phyloP scores from a whole-genome alignment of 805 yeast species.

The Metschnikowia lunata region DNA sequence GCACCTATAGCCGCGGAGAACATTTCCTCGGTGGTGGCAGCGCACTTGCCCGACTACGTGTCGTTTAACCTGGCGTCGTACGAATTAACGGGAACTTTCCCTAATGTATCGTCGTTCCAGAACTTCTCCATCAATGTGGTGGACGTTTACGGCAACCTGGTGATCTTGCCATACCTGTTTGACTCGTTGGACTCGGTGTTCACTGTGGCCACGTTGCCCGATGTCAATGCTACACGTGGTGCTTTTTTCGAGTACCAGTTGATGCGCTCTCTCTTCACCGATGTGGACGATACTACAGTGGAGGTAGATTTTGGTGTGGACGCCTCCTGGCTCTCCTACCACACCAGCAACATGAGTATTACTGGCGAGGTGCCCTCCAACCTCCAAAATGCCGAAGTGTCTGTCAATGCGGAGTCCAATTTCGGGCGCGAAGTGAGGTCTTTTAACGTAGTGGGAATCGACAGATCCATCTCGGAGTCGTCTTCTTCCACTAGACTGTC shows the following conservation, averaged over 20 bases:
- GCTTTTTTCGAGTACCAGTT: slow-evolving; percentile 55
- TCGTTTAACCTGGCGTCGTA: slow-evolving; percentile 35
- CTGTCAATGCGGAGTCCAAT: slow-evolving; percentile 27
- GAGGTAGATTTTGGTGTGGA: slow-evolving; percentile 35
- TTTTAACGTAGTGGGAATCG: slow-evolving; percentile 53
- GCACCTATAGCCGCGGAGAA: slow-evolving; percentile 42
- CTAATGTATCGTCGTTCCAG: slow-evolving; percentile 37
- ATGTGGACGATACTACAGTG: slow-evolving; percentile 46
- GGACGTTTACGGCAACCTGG: slow-evolving; percentile 59
- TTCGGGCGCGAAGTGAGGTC: slow-evolving; percentile 29
- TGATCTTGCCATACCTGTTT: slow-evolving; percentile 54
- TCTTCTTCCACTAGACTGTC: slow-evolving; percentile 10
- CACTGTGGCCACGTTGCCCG: slow-evolving; percentile 47
- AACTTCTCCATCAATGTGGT: slow-evolving; percentile 52
- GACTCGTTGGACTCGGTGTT: slow-evolving; percentile 54
- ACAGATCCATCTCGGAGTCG: slow-evolving; percentile 12
- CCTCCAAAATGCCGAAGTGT: slow-evolving; percentile 22
- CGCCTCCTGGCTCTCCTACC: slow-evolving; percentile 63
- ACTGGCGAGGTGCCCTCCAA: slow-evolving; percentile 54
- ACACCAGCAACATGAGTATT: slow-evolving; percentile 57
- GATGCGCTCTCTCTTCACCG: slow-evolving; percentile 52
- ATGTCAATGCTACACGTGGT: slow-evolving; percentile 67
- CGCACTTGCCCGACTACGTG: slow-evolving; percentile 61
- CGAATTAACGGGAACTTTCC: slow-evolving; percentile 54
- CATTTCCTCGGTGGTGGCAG: slow-evolving; percentile 47